Evolutionary conservation across 2,329 filamentous ascomycete genomes (phyloP).

Genomic region (Aureobasidium pullulans): DNA sequence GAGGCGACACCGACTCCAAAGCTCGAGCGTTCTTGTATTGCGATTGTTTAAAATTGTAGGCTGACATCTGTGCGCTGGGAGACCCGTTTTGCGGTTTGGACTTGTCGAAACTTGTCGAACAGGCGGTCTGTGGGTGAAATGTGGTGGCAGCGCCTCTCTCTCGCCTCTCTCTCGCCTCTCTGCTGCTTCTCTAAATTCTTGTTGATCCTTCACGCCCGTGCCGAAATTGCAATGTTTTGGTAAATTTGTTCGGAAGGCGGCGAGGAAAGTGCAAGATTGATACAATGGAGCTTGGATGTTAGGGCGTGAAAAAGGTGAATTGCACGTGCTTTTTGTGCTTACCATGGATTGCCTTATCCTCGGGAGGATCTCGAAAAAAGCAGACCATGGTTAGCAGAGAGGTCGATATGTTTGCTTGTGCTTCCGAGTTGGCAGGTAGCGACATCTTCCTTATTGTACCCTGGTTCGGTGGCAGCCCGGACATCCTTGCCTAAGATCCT

Average conservation of each 20-base stretch:
- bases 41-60: background rate
- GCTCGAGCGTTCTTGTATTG: background rate
- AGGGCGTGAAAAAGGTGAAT: background rate
- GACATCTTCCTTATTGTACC: too few species aligned
- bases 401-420: too few species aligned
- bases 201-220: background rate
- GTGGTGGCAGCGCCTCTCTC: background rate
- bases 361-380: too few species aligned
- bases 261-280: background rate
- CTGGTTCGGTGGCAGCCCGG: too few species aligned
- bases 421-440: too few species aligned
- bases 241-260: background rate
- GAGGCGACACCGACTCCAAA: background rate
- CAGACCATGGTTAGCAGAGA: too few species aligned
- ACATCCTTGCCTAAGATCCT: too few species aligned
- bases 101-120: background rate
- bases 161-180: background rate
- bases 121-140: background rate
- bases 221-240: conserved; percentile 1
- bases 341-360: background rate
- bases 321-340: background rate
- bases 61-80: conserved; percentile 1
- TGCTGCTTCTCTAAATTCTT: background rate
- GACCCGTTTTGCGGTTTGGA: background rate
- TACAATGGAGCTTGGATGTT: background rate